These are phyloP conservation scores for Aspergillus luchuensis DNA, from an alignment of 2,329 filamentous ascomycete species.

Conservation along the genomic window DNA sequence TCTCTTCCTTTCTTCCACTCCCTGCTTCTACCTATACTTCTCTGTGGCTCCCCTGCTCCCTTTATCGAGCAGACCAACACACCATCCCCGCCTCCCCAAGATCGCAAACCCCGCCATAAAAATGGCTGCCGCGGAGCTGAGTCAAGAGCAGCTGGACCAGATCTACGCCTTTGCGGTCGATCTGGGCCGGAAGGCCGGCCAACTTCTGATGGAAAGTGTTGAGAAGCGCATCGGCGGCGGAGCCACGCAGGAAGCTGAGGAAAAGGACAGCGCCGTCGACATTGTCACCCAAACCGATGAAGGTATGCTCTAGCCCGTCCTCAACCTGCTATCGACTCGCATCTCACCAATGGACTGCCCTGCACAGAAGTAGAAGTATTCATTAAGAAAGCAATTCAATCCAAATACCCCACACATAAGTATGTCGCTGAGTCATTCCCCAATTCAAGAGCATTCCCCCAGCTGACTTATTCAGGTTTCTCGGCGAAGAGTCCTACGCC, in stretches of 20 bases:
- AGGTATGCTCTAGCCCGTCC: constrained; percentile 48
- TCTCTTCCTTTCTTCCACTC: too few relatives aligned
- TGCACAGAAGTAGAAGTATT: constrained; percentile 69
- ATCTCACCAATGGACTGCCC: background rate
- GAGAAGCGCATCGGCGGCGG: constrained; percentile 54
- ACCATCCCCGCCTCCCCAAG: too few relatives aligned
- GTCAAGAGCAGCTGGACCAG: constrained; percentile 56
- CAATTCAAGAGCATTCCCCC: background rate
- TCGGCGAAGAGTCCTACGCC: constrained; percentile 76
- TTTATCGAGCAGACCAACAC: too few relatives aligned
- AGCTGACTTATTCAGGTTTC: constrained; percentile 57
- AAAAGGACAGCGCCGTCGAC: constrained; percentile 76
- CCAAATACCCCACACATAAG: constrained; percentile 67
- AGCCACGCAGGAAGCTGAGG: constrained; percentile 49
- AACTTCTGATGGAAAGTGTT: constrained; percentile 67
- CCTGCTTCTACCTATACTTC: too few relatives aligned
- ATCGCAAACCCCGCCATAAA: too few relatives aligned
- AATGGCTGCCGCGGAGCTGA: constrained; percentile 27
- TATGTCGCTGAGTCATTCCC: constrained; percentile 42
- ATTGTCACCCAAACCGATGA: constrained; percentile 76
- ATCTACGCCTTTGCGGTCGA: constrained; percentile 72
- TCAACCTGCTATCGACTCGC: background rate
- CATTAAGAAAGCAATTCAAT: constrained; percentile 61
- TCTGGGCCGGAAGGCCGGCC: constrained; percentile 69
- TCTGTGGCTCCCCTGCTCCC: too few relatives aligned